Evolutionary conservation across 2,329 filamentous ascomycete species (phyloP).

Genomic region (Thelonectria discophora): DNA sequence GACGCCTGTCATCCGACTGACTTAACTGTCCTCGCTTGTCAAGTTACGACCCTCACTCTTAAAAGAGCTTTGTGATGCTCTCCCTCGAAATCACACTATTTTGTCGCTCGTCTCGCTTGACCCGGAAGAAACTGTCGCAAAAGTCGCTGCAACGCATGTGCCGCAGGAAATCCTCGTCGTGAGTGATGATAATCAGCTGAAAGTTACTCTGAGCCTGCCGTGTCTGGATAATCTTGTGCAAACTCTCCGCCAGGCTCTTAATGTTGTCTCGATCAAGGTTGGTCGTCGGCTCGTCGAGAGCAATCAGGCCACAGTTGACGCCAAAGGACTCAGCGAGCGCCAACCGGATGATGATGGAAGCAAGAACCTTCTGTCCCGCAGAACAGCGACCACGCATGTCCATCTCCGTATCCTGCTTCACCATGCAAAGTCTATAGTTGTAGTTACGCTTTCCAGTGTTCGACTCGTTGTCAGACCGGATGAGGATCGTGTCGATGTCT

Average conservation of each 20-base stretch:
- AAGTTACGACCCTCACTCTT: constrained; percentile 2
- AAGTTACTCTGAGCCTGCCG: constrained; percentile 91
- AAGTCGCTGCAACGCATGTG: constrained; percentile 96
- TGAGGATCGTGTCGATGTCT: constrained; percentile 95
- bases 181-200: constrained; percentile 97
- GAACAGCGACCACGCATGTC: constrained; percentile 99
- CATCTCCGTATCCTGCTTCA: constrained; percentile 97
- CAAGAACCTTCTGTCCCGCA: constrained; percentile 95
- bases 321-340: constrained; percentile 97
- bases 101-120: constrained; percentile 83
- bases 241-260: constrained; percentile 81
- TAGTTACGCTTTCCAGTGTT: constrained; percentile 79
- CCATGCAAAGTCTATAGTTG: constrained; percentile 98
- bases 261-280: constrained; percentile 98
- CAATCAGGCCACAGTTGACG: constrained; percentile 93
- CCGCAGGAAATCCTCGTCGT: constrained; percentile 94
- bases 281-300: constrained; percentile 96
- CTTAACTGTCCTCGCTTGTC: not conserved
- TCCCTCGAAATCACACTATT: constrained; percentile 85
- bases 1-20: not conserved
- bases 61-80: constrained; percentile 62
- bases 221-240: constrained; percentile 86
- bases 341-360: constrained; percentile 95
- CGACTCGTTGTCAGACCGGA: constrained; percentile 88
- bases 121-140: constrained; percentile 89